phyloP scores from a whole-genome alignment of 495 filamentous ascomycete species.

The Penicillium goetzii region DNA sequence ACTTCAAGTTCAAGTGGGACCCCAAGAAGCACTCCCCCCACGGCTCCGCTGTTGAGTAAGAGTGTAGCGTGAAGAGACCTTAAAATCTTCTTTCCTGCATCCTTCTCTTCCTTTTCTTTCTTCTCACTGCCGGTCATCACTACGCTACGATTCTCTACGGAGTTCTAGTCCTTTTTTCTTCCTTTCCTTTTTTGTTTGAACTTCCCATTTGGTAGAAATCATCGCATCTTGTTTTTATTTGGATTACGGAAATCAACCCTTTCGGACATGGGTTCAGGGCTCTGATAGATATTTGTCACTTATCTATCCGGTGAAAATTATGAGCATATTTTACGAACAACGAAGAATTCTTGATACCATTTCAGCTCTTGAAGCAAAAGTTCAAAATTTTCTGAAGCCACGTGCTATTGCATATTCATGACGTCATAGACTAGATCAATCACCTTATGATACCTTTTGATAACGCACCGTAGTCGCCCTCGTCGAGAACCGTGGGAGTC shows the following conservation, averaged over 20 bases:
- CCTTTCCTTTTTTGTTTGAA: neutral
- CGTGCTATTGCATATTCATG: neutral
- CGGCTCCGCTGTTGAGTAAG: constrained; percentile 61
- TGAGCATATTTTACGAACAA: constrained; percentile 7
- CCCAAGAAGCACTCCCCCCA: constrained; percentile 62
- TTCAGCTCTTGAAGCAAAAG: neutral
- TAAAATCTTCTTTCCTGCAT: neutral
- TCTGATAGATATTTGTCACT: constrained; percentile 7
- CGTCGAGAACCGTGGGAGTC: neutral
- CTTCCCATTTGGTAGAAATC: neutral
- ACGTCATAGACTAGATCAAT: neutral
- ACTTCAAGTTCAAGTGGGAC: constrained; percentile 63
- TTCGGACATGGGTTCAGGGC: constrained; percentile 2
- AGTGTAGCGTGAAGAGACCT: neutral
- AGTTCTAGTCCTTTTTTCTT: neutral
- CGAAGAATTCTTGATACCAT: neutral
- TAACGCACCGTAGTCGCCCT: neutral
- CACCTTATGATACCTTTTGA: neutral
- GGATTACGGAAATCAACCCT: constrained; percentile 3
- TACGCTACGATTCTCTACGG: neutral
- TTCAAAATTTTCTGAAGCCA: neutral
- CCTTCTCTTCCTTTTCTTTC: neutral
- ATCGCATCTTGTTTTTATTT: neutral
- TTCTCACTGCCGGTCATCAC: neutral
- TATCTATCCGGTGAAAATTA: neutral